Evolutionary conservation across 208 protist genomes (phyloP).

Genomic region (Herpetomonas samuelpessoai): DNA sequence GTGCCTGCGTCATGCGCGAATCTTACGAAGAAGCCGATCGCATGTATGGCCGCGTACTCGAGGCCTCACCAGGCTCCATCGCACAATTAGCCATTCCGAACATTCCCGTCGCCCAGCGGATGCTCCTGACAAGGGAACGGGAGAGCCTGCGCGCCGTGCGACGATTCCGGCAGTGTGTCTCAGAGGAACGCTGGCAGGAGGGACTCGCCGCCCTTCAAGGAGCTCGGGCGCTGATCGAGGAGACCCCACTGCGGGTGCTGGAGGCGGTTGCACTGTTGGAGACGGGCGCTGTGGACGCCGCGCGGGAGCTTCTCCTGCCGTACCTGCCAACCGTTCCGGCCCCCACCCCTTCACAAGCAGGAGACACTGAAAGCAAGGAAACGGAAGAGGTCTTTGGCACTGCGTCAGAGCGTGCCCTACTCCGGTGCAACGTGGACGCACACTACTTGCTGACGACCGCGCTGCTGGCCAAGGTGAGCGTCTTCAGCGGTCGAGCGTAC

Average conservation of each 20-base stretch:
- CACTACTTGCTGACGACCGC: slow-evolving; percentile 68
- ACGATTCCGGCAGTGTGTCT: slow-evolving; percentile 35
- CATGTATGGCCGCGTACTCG: slow-evolving; percentile 19
- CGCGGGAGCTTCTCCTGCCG: slow-evolving; percentile 49
- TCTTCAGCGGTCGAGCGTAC: slow-evolving; percentile 68
- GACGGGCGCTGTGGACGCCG: slow-evolving; percentile 36
- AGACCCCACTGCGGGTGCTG: slow-evolving; percentile 57
- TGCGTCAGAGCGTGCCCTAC: slow-evolving; percentile 31
- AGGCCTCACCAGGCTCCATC: not conserved
- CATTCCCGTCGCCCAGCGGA: not conserved
- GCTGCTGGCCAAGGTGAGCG: slow-evolving; percentile 74
- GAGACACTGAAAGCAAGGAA: not conserved
- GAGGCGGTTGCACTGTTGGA: slow-evolving; percentile 60
- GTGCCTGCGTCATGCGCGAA: slow-evolving; percentile 50
- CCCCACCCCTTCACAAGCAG: slow-evolving; percentile 17
- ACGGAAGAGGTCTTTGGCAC: not conserved
- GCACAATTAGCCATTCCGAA: not conserved
- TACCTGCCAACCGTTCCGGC: slow-evolving; percentile 66
- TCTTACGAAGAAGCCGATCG: slow-evolving; percentile 40
- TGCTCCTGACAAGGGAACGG: slow-evolving; percentile 5
- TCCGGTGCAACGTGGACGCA: slow-evolving; percentile 38
- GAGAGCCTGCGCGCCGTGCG: slow-evolving; percentile 23
- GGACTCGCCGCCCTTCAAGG: slow-evolving; percentile 13
- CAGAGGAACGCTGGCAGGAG: slow-evolving; percentile 34
- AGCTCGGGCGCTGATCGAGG: slow-evolving; percentile 20